phyloP scores from a whole-genome alignment of 2,329 filamentous ascomycete genomes.

The Hyphodiscus sp. region DNA sequence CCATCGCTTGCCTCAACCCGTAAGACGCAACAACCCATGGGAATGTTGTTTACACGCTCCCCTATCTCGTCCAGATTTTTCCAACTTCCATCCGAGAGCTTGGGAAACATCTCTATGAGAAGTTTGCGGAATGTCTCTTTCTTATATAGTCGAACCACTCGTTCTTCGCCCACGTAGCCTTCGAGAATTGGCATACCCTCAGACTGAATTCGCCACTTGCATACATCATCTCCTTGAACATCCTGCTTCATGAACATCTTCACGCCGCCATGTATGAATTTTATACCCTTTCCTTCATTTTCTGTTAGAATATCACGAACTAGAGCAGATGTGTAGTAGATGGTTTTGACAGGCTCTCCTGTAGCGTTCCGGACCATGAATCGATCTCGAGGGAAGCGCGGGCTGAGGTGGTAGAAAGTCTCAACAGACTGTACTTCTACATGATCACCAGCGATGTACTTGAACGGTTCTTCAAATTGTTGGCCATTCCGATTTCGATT shows the following conservation, averaged over 20 bases:
- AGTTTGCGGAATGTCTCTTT: constrained; percentile 76
- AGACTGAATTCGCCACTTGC: constrained; percentile 90
- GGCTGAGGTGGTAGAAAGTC: constrained; percentile 76
- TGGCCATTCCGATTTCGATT: constrained; percentile 35
- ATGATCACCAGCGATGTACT: constrained; percentile 72
- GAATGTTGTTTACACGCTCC: constrained; percentile 69
- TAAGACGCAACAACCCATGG: constrained; percentile 88
- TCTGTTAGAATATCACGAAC: constrained; percentile 77
- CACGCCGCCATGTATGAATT: constrained; percentile 93
- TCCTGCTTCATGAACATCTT: constrained; percentile 99
- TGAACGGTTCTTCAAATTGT: constrained; percentile 83
- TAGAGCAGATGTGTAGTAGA: constrained; percentile 89
- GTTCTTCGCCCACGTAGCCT: constrained; percentile 75
- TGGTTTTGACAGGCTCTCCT: constrained; percentile 83
- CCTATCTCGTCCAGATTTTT: constrained; percentile 80
- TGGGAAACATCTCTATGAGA: constrained; percentile 94
- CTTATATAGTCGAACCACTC: constrained; percentile 68
- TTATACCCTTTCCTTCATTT: constrained; percentile 87
- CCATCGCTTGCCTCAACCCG: constrained; percentile 68
- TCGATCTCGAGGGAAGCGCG: constrained; percentile 79
- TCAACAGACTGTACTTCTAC: constrained; percentile 71
- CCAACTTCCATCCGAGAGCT: constrained; percentile 69
- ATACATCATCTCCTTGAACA: constrained; percentile 76
- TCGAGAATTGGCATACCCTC: constrained; percentile 90
- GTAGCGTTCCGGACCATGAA: constrained; percentile 95